phyloP scores from a whole-genome alignment of 805 yeast species.

The Metschnikowia dekortorum region DNA sequence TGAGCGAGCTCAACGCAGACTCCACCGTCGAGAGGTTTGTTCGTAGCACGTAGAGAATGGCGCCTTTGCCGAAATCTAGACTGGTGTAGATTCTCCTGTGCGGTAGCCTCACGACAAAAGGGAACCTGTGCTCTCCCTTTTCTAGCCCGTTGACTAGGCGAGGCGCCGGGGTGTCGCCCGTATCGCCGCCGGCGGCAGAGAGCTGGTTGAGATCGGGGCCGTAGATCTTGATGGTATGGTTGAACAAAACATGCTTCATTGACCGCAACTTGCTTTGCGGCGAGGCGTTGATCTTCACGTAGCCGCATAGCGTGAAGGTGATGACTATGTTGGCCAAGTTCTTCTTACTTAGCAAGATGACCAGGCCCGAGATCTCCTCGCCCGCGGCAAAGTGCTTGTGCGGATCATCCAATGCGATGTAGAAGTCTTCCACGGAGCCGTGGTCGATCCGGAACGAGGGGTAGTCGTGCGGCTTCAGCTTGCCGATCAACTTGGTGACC shows the following conservation, averaged over 20 bases:
- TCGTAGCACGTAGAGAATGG: conserved; percentile 60
- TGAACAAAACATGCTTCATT: conserved; percentile 49
- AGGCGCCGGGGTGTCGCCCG: not conserved
- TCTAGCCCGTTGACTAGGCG: conserved; percentile 46
- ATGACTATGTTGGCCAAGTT: conserved; percentile 52
- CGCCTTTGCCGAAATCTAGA: conserved; percentile 81
- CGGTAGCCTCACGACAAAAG: conserved; percentile 81
- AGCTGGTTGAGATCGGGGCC: conserved; percentile 31
- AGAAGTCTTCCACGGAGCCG: conserved; percentile 56
- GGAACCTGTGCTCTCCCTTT: conserved; percentile 84
- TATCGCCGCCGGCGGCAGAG: not conserved
- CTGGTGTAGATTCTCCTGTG: conserved; percentile 66
- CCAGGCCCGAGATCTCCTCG: conserved; percentile 64
- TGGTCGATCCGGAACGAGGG: conserved; percentile 28
- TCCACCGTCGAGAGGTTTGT: conserved; percentile 38
- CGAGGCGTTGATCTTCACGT: conserved; percentile 49
- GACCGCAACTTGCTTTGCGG: conserved; percentile 52
- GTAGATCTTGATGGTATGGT: conserved; percentile 55
- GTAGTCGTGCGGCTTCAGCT: conserved; percentile 9
- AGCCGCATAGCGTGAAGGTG: conserved; percentile 52
- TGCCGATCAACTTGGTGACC: conserved; percentile 39
- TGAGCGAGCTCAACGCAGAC: conserved; percentile 4
- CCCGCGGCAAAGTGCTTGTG: conserved; percentile 79
- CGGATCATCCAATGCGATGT: conserved; percentile 66
- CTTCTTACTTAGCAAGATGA: conserved; percentile 51